Base-by-base conservation (phyloP, 352 stramenopile species). In the Phytophthora quininea region DNA sequence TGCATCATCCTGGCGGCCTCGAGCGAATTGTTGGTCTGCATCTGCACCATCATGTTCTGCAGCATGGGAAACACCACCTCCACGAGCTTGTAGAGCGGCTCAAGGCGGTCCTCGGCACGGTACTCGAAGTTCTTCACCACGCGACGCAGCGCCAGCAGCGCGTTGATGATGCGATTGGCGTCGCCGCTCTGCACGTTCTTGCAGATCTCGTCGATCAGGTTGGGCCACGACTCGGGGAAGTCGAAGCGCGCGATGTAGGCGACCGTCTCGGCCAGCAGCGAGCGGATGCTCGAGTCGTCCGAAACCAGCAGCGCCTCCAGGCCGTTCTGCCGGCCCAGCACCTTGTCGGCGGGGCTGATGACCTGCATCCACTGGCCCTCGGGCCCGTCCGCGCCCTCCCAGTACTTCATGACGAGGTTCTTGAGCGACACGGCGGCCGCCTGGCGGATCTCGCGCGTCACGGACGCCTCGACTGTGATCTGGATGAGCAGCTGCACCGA, bases 121-220 rank as follows among this genome's bases (percentile, higher is more conserved):
- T 98, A 99, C 78, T 99, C 97, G 74, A 98, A 99, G 69, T 98
- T 93, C 83, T 99, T 99, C 67, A 97, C 96, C 42, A 99, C 83
- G 72, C 98, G 98, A 42, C 97, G 91, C 57, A 99, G 70, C 27
- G 96, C 95, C 54, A 99, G 77, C 31, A 99, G 79, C n/a, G 96
- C 88, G 54, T 93, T 94, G 67, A 91, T 91, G 64, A 95, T 96
- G 57, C 88, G 84, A 63, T 72, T 92, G 50, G 84, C 83, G 61
- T 97, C 87, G 58, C 88, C 87, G 60, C 82, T 92, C 73, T 96
- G 89, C 59, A 99, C 90, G 70, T 97, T 97, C 51, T 85, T 86
- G 65, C 84, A 88, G 53, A 95, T 95, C n/a, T 91, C 85, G 11
- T 92, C 82, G 15, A 95, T 86, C 9, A 99, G 78, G 29, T 90